phyloP scores from a whole-genome alignment of 2,329 filamentous ascomycete genomes.

The Verticillium zaregamsianum region DNA sequence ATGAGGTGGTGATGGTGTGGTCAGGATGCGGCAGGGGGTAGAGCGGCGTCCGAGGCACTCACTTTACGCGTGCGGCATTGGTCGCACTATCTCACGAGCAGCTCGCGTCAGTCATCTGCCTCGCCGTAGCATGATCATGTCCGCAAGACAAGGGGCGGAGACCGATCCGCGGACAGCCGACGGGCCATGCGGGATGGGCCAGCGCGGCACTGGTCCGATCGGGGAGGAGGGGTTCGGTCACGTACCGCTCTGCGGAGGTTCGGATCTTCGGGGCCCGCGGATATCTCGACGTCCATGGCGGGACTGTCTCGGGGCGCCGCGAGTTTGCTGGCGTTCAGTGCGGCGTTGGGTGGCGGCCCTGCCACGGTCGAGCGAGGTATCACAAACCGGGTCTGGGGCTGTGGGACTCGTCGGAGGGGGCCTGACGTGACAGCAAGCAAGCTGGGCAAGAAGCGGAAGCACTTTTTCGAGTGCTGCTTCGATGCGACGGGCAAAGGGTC shows the following conservation, averaged over 20 bases:
- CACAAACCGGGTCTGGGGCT: no score
- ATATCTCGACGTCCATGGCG: constrained; percentile 1
- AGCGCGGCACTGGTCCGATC: not conserved
- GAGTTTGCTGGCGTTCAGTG: no score
- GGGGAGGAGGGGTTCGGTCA: constrained; percentile 8
- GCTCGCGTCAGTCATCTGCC: constrained; percentile 10
- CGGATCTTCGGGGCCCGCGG: constrained; percentile 26
- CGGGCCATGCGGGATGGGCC: not conserved
- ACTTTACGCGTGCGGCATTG: constrained; percentile 39
- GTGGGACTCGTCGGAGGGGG: no score
- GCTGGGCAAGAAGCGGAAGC: no score
- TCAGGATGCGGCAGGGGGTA: constrained; percentile 7
- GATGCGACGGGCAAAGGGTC: no score
- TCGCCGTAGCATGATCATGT: no score
- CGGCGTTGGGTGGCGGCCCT: no score
- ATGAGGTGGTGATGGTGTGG: not conserved
- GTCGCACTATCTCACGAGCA: constrained; percentile 31
- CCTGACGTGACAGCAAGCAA: no score
- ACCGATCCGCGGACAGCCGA: not conserved
- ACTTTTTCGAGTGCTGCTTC: no score
- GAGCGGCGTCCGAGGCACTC: constrained; percentile 7
- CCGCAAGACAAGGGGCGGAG: not conserved
- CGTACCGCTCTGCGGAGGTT: constrained; percentile 30
- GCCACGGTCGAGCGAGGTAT: no score
- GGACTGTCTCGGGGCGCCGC: not conserved